Percentiles rank a stretch among this genome's conserved stretches.
Evolutionary conservation across 2,329 filamentous ascomycete genomes (phyloP).

Genomic region (Cladosporium halotolerans): DNA sequence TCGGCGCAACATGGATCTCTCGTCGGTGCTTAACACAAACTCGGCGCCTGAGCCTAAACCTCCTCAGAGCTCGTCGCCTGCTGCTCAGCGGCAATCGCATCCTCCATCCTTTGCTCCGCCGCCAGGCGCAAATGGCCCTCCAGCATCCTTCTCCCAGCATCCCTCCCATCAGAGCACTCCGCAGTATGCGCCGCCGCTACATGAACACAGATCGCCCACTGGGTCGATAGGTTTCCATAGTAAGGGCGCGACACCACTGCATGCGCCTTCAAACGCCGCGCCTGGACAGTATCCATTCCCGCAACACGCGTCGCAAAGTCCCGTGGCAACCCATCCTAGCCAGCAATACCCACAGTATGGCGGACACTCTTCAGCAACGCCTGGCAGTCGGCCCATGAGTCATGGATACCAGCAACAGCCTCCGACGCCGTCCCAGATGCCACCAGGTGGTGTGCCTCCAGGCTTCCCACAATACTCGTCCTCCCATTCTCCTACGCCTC

Average conservation of each 20-base stretch:
- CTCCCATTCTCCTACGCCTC: conserved; percentile 29
- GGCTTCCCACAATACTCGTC: conserved; percentile 11
- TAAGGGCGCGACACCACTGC: conserved; percentile 25
- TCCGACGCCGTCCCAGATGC: conserved; percentile 12
- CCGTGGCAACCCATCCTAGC: conserved; percentile 19
- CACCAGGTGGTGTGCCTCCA: neutral
- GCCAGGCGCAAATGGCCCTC: conserved; percentile 12
- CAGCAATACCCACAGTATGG: conserved; percentile 17
- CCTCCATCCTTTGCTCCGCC: conserved; percentile 8
- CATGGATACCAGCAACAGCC: conserved; percentile 21
- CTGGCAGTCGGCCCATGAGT: conserved; percentile 21
- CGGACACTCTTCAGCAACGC: conserved; percentile 21
- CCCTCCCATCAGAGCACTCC: conserved; percentile 11
- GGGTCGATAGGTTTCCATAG: conserved; percentile 18
- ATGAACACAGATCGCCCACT: conserved; percentile 18
- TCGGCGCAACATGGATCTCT: conserved; percentile 26
- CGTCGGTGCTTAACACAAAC: conserved; percentile 26
- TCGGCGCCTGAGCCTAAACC: conserved; percentile 21
- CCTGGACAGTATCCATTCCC: conserved; percentile 22
- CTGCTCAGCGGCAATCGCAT: conserved; percentile 15
- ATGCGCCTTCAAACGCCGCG: conserved; percentile 21
- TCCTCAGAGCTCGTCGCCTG: conserved; percentile 16
- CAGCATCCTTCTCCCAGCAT: conserved; percentile 12
- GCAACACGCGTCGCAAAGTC: conserved; percentile 25
- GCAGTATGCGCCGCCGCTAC: conserved; percentile 17